A percentile compares a stretch with the other conserved stretches of the same genome.
These are phyloP conservation scores for Colletotrichum trifolii DNA, from an alignment of 2,329 filamentous ascomycete species.

Conservation along the genomic window DNA sequence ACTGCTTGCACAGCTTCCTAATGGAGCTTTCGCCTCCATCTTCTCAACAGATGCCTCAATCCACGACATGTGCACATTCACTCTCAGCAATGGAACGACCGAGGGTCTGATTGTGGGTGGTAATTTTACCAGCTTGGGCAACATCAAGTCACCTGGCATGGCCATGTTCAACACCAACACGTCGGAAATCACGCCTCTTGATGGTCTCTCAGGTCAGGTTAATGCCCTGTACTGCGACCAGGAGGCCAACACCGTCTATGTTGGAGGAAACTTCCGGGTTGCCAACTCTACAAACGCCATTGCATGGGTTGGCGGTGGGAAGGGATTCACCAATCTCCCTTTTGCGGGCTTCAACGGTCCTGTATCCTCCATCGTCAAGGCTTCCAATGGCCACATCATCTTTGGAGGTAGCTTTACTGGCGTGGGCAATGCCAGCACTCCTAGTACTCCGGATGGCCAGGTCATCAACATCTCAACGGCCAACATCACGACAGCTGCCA, in stretches of 20 bases:
- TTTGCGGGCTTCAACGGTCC: conserved; percentile 96
- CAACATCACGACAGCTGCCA: conserved; percentile 74
- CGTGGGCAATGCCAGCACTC: conserved; percentile 81
- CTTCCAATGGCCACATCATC: conserved; percentile 84
- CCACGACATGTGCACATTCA: conserved; percentile 86
- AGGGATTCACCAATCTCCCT: conserved; percentile 82
- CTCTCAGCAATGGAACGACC: conserved; percentile 71
- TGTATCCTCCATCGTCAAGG: conserved; percentile 85
- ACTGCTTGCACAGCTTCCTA: conserved; percentile 83
- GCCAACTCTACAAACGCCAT: conserved; percentile 90
- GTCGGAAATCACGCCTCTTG: conserved; percentile 75
- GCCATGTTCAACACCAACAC: conserved; percentile 84
- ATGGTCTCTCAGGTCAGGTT: conserved; percentile 86
- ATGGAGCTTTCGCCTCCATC: conserved; percentile 82
- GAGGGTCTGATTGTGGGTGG: conserved; percentile 87
- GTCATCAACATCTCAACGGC: conserved; percentile 87
- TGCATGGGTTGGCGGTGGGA: conserved; percentile 72
- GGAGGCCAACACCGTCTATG: conserved; percentile 81
- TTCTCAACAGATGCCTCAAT: conserved; percentile 86
- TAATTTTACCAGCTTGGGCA: conserved; percentile 93
- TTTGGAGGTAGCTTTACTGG: conserved; percentile 94
- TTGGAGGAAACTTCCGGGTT: conserved; percentile 87
- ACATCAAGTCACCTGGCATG: conserved; percentile 79
- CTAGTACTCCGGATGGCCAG: conserved; percentile 76
- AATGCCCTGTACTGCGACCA: conserved; percentile 85